These are phyloP conservation scores for Ilyonectria robusta DNA, from an alignment of 2,329 filamentous ascomycete species.

Conservation along the genomic window DNA sequence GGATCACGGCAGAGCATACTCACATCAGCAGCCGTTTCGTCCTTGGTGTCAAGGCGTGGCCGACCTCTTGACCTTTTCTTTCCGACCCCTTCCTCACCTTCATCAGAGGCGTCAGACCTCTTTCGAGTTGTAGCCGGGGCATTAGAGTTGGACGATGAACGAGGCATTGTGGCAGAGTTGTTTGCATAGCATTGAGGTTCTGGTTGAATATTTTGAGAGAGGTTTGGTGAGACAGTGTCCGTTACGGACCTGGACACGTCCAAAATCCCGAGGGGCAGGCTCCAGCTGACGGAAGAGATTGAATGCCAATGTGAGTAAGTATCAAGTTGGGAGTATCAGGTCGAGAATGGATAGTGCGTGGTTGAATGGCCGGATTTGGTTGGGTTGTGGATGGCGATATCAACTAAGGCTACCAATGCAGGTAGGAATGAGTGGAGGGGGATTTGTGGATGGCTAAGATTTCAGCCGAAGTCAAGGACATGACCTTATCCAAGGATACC, in stretches of 20 bases:
- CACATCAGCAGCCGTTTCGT: conserved; percentile 84
- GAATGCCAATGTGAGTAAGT: neutral
- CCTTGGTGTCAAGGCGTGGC: conserved; percentile 81
- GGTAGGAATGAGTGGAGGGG: too few species aligned
- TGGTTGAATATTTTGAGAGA: neutral
- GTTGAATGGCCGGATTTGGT: too few species aligned
- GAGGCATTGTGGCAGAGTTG: conserved; percentile 1
- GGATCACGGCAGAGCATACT: conserved; percentile 60
- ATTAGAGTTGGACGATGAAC: neutral
- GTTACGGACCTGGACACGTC: neutral
- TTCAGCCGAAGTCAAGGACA: too few species aligned
- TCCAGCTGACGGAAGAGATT: neutral
- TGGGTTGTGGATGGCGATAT: too few species aligned
- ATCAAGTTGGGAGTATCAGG: neutral
- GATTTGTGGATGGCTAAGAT: too few species aligned
- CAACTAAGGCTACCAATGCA: too few species aligned
- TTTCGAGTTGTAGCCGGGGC: conserved; percentile 37
- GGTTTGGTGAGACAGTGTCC: neutral
- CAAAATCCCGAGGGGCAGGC: neutral
- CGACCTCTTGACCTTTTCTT: conserved; percentile 78
- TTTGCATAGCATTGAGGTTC: neutral
- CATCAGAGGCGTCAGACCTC: conserved; percentile 40
- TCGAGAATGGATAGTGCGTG: too few species aligned
- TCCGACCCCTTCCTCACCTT: conserved; percentile 57
- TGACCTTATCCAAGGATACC: too few species aligned